A percentile compares a stretch with the other conserved stretches of the same genome.
phyloP scores from a whole-genome alignment of 352 stramenopile species.

The Phytopythium montanum region DNA sequence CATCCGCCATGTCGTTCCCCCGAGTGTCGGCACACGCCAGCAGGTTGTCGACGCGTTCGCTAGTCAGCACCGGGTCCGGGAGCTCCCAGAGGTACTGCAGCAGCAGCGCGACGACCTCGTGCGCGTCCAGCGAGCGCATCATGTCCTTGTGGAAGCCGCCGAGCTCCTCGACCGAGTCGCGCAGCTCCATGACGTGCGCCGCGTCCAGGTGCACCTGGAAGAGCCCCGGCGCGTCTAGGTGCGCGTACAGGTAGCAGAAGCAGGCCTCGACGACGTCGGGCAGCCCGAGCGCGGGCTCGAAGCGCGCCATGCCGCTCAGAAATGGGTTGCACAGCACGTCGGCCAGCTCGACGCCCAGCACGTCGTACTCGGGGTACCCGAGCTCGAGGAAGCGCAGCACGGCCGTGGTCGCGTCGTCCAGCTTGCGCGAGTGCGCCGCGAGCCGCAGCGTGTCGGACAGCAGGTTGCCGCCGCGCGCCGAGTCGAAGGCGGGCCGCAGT shows the following conservation, averaged over 20 bases:
- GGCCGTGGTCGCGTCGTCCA: conserved; percentile 66
- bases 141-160: conserved; percentile 82
- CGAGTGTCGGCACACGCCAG: conserved; percentile 37
- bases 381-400: conserved; percentile 82
- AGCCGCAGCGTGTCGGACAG: conserved; percentile 68
- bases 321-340: conserved; percentile 85
- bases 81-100: conserved; percentile 85
- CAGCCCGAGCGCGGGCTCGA: conserved; percentile 80
- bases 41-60: conserved; percentile 70
- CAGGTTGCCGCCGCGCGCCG: conserved; percentile 66
- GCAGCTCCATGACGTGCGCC: conserved; percentile 73
- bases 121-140: conserved; percentile 52
- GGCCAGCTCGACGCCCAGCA: conserved; percentile 69
- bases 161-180: conserved; percentile 79
- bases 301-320: conserved; percentile 78
- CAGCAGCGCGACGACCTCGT: conserved; percentile 75
- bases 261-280: conserved; percentile 77
- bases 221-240: conserved; percentile 68
- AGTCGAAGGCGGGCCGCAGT: conserved; percentile 65
- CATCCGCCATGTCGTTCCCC: conserved; percentile 33
- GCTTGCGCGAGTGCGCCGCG: conserved; percentile 48
- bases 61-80: conserved; percentile 69
- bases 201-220: conserved; percentile 80
- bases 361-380: conserved; percentile 82
- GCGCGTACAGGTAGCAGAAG: conserved; percentile 75